Percentiles rank a stretch among this genome's conserved stretches.
Conservation (phyloP, 768 basidiomycete species). For the Lactifluus hygrophoroides region DNA sequence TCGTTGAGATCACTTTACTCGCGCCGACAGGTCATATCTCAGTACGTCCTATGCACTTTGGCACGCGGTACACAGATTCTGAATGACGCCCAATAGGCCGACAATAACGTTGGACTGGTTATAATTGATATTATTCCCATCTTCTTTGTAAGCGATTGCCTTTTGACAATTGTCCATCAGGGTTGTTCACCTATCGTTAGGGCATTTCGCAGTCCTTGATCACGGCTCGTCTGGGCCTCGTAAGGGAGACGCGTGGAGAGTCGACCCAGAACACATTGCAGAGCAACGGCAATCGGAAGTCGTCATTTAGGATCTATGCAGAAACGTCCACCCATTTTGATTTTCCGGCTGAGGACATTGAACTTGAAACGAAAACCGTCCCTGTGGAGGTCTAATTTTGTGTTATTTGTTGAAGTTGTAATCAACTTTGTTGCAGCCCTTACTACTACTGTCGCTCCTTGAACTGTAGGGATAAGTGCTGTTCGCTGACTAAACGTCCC, state of each 20-base stretch:
- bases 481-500: too few relatives aligned
- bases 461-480: too few relatives aligned
- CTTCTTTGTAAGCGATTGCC: conserved; percentile 7
- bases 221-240: conserved; percentile 22
- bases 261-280: not conserved
- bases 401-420: not conserved
- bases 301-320: not conserved
- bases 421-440: too few relatives aligned
- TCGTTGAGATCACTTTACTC: conserved; percentile 20
- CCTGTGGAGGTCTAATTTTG: not conserved
- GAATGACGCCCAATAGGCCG: not conserved
- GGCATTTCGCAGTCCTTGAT: conserved; percentile 25
- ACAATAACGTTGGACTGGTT: not conserved
- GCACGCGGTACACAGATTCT: not conserved
- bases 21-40: conserved; percentile 20
- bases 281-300: not conserved
- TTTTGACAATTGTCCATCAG: not conserved
- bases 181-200: conserved; percentile 1
- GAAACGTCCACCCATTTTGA: not conserved
- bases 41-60: conserved; percentile 6
- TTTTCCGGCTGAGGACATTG: not conserved
- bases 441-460: too few relatives aligned
- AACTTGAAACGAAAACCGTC: not conserved
- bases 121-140: conserved; percentile 1
- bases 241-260: not conserved